Conservation (phyloP, 208 protist genomes). For the Wallacemonas sp. region DNA sequence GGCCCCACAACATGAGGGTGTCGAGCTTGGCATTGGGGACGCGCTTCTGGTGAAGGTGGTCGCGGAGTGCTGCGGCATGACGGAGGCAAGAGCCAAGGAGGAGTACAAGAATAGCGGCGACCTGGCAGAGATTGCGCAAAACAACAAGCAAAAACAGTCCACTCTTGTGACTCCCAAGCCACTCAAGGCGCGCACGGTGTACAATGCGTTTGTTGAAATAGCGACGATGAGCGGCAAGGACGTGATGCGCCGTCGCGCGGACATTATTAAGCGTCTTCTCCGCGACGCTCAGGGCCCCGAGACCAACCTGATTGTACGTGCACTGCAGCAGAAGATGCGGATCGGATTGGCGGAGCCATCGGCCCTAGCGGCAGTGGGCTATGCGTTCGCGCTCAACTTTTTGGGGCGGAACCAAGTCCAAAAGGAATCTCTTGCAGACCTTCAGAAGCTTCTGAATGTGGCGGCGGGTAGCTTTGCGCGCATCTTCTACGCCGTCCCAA, state of each 20-base stretch:
- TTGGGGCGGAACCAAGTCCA: conserved; percentile 36
- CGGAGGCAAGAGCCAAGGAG: conserved; percentile 77
- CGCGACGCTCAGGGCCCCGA: conserved; percentile 91
- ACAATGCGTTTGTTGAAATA: conserved; percentile 89
- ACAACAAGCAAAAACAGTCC: conserved; percentile 78
- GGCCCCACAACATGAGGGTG: conserved; percentile 94
- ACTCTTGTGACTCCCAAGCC: conserved; percentile 91
- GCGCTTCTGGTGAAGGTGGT: conserved; percentile 95
- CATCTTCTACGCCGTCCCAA: conserved; percentile 85
- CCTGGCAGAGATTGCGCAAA: conserved; percentile 95
- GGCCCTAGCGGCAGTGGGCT: conserved; percentile 93
- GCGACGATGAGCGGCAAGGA: conserved; percentile 91
- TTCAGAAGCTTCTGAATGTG: conserved; percentile 72
- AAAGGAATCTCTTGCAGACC: conserved; percentile 42
- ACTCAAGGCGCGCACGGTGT: conserved; percentile 93
- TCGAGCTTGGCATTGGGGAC: conserved; percentile 98
- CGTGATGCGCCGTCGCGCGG: conserved; percentile 85
- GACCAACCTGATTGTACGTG: conserved; percentile 95
- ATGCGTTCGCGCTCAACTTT: conserved; percentile 90
- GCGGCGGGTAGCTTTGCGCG: conserved; percentile 56
- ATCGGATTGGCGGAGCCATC: conserved; percentile 97
- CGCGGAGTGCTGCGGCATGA: conserved; percentile 94
- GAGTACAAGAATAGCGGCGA: conserved; percentile 93
- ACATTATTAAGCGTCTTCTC: conserved; percentile 94
- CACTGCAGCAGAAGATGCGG: conserved; percentile 97